Conservation (phyloP, 2,329 filamentous ascomycete species). For the Sporothrix humicola region DNA sequence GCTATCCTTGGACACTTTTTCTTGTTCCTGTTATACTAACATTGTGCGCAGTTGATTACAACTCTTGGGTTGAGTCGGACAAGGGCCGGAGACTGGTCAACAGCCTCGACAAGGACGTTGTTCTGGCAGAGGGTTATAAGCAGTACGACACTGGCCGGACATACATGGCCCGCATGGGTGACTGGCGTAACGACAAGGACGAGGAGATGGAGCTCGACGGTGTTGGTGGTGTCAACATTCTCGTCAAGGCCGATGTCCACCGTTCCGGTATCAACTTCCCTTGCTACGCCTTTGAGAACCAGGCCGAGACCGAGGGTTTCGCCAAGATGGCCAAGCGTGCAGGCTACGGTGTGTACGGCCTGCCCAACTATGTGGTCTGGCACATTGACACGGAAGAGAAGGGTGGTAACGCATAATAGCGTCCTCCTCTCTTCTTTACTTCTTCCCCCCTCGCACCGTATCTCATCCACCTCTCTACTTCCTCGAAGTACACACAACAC, state of each 20-base stretch:
- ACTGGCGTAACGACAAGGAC: constrained; percentile 91
- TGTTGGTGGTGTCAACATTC: constrained; percentile 94
- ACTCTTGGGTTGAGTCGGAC: constrained; percentile 96
- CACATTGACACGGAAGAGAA: constrained; percentile 98
- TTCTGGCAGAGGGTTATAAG: constrained; percentile 93
- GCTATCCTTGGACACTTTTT: no score
- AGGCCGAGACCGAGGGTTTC: constrained; percentile 98
- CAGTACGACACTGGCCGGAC: constrained; percentile 88
- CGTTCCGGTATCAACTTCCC: constrained; percentile 98
- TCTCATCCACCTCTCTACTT: background rate
- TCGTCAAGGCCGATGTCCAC: constrained; percentile 98
- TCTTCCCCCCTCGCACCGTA: background rate
- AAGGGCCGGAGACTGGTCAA: constrained; percentile 77
- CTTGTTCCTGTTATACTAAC: constrained; percentile 39
- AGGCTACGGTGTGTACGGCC: constrained; percentile 86
- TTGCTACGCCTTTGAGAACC: constrained; percentile 95
- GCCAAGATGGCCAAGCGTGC: constrained; percentile 98
- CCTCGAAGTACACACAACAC: background rate
- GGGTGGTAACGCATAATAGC: constrained; percentile 69
- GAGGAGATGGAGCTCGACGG: constrained; percentile 92
- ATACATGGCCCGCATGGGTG: constrained; percentile 89
- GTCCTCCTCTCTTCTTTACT: background rate
- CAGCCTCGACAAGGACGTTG: constrained; percentile 75
- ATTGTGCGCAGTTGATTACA: constrained; percentile 79
- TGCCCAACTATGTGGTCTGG: constrained; percentile 99